Base-by-base conservation (phyloP, 306 rosid species). In the Glycine tomentella region DNA sequence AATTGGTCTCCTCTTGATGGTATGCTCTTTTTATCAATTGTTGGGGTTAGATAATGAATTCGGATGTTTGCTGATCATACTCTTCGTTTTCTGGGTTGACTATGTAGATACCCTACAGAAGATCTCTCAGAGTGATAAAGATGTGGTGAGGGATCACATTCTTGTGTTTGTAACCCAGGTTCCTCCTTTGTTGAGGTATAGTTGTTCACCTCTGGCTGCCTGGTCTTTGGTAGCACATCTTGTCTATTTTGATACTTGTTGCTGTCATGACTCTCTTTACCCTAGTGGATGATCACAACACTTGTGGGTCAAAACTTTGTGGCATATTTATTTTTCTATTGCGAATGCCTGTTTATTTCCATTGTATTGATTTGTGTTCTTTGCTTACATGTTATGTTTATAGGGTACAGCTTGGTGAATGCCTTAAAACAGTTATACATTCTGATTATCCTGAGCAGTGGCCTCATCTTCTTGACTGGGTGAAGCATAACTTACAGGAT, bases 381-480 rank as follows among this genome's bases (percentile, higher is more conserved):
- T 55, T 70, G 48, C 53, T 71, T 70, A 38, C 31, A 20, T 76
- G 68, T 57, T 74, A 10, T 70, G 71, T 59, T 87, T 85, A 56
- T 85, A 96, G 99, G 91, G 91, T 87, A 13, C 99, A 96, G 80
- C 89, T 96, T 48, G 99, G 99, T 62, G 99, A 93, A 84, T 93
- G 97, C 92, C 87, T 96, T 48, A 96, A 96, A 92, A 93, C 99
- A 42, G 80, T 93, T 75, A 79, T 96, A 80, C 93, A 91, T 81
- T 87, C 97, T 51, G 98, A 96, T 87, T 96, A 93, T 74, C 99
- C 99, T 1, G 98, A 96, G 88, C 99, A 93, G 77, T 96, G 99
- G 99, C 94, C 95, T 4, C 87, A 8, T 79, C 99, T 96, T 86
- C 85, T 96, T 75, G 97, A 92, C 8, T 96, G 99, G 99, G 97